Base-by-base conservation (phyloP, 208 protist species). In the Trypanosoma platydactyli region DNA sequence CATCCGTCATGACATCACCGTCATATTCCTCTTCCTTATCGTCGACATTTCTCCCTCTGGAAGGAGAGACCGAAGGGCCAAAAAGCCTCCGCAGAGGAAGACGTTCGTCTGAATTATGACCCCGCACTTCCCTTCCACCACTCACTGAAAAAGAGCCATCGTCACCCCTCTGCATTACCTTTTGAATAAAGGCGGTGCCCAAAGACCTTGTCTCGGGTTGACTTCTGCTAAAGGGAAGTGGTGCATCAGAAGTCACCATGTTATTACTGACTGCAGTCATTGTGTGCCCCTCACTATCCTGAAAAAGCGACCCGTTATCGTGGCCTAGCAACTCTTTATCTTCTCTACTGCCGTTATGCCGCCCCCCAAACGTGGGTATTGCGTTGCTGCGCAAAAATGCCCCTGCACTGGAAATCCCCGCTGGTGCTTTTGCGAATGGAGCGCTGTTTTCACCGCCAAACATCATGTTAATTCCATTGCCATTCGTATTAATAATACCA, bases 381-480 rank as follows among this genome's bases (percentile, higher is more conserved):
- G 73, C 84, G 59, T 86, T 89, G 18, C 79, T 76, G 7, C 86
- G 64, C 22, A 92, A 63, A 64, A 86, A 87, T 15, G 68, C 82
- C 12, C 82, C 80, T 1, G 85, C 85, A 29, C 30, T 42, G 6
- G 68, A 68, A 25, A 69, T 65, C 5, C 22, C 27, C 0, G 2
- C 40, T 51, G 42, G 7, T 18, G 49, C 0, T 1, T 29, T 62
- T 20, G 22, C n/a, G 40, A 60, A 69, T 3, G 51, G 7, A 5
- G n/a, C 24, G 30, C 45, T 41, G 4, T n/a, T 54, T 25, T 11
- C 54, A 45, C 5, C 51, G 42, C 97, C 97, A 94, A 99, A 99
- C 76, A 98, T 98, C 12, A 99, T 84, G 75, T 94, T 99, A 77
- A 97, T 92, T 66, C 94, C 83, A 63, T 83, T 81, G 51, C 79